phyloP scores from a whole-genome alignment of 768 basidiomycete species.

The Cubamyces lactineus region DNA sequence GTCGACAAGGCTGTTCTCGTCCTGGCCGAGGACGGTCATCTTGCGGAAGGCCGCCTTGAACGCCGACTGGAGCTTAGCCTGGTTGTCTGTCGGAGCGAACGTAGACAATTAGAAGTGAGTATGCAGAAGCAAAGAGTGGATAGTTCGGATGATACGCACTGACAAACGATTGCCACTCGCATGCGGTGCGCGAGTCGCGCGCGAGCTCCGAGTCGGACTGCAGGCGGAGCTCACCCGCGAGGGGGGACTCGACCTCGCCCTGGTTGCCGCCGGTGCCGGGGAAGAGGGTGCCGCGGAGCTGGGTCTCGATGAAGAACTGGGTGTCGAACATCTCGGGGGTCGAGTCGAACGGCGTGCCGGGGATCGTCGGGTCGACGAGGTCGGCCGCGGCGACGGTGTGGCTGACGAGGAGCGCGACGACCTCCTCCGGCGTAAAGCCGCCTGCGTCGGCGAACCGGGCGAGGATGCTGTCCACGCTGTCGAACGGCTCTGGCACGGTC shows the following conservation, averaged over 20 bases:
- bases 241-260: slow-evolving; percentile 37
- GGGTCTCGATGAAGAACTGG: slow-evolving; percentile 37
- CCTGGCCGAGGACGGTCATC: slow-evolving; percentile 36
- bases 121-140: background rate
- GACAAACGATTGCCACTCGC: slow-evolving; percentile 40
- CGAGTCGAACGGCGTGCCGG: slow-evolving; percentile 35
- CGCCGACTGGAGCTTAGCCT: slow-evolving; percentile 30
- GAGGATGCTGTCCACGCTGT: slow-evolving; percentile 32
- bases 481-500: slow-evolving; percentile 33
- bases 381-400: slow-evolving; percentile 33
- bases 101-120: background rate
- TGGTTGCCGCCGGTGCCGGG: slow-evolving; percentile 35
- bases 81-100: slow-evolving; percentile 23
- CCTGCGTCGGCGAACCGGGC: slow-evolving; percentile 31
- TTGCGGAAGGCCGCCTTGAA: slow-evolving; percentile 37
- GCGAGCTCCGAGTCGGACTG: slow-evolving; percentile 38
- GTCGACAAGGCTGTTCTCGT: slow-evolving; percentile 20
- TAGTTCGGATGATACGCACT: slow-evolving; percentile 16
- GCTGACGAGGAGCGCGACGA: slow-evolving; percentile 30
- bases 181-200: slow-evolving; percentile 40
- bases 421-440: slow-evolving; percentile 29
- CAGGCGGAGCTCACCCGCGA: slow-evolving; percentile 39
- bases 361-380: slow-evolving; percentile 32
- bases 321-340: slow-evolving; percentile 35
- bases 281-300: slow-evolving; percentile 35